Evolutionary conservation across 2,329 filamentous ascomycete species (phyloP).

Genomic region (Erysiphe pulchra): DNA sequence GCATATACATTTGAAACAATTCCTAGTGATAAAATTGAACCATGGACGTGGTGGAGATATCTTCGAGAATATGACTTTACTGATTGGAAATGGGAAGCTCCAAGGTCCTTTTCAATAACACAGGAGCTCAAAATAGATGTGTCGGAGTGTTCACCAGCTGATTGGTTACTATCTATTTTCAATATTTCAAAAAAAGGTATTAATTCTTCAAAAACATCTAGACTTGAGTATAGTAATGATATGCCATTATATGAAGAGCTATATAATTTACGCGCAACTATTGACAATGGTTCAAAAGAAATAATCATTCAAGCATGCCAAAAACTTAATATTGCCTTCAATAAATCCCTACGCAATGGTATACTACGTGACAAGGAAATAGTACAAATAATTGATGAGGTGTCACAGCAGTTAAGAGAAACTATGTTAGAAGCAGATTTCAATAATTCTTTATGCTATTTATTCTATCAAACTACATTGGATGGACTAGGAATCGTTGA

Average conservation of each 20-base stretch:
- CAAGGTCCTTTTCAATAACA: constrained; percentile 1
- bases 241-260: background rate
- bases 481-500: constrained; percentile 4
- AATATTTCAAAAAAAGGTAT: background rate
- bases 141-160: background rate
- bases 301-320: background rate
- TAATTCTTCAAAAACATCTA: background rate
- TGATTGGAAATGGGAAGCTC: constrained; percentile 12
- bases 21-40: constrained; percentile 2
- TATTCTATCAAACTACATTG: constrained; percentile 9
- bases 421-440: background rate
- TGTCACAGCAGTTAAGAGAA: background rate
- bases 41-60: constrained; percentile 9
- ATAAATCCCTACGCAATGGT: background rate
- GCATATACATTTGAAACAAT: constrained; percentile 8
- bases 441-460: constrained; percentile 1
- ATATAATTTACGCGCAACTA: background rate
- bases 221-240: background rate
- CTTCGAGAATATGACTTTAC: constrained; percentile 7
- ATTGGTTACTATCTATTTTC: background rate
- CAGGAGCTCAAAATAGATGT: background rate
- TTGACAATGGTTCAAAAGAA: background rate
- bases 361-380: background rate
- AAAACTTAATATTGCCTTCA: background rate
- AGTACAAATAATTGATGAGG: background rate